A percentile compares a stretch with the other conserved stretches of the same genome.
Evolutionary conservation across 2,329 filamentous ascomycete genomes (phyloP).

Genomic region (Paecilomyces dactylethromorphus): DNA sequence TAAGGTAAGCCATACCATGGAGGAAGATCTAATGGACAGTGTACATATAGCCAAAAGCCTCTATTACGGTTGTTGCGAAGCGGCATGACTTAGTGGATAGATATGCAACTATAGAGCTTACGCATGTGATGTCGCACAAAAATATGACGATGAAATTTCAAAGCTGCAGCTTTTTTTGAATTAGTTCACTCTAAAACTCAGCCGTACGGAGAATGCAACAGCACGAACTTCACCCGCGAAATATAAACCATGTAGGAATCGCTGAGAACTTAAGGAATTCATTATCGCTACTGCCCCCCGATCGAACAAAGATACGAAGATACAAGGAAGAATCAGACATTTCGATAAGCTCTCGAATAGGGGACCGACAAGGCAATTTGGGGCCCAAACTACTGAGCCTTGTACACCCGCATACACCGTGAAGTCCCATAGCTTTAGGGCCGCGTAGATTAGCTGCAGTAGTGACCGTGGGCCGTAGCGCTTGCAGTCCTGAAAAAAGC

Average conservation of each 20-base stretch:
- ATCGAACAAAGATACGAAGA: background rate
- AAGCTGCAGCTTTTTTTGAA: background rate
- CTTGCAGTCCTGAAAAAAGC: no score
- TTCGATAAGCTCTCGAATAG: background rate
- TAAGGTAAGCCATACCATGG: background rate
- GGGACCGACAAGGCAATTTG: background rate
- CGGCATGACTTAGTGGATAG: background rate
- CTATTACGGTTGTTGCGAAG: background rate
- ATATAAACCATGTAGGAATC: background rate
- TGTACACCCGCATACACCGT: no score
- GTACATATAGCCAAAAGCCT: background rate
- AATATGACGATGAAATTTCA: background rate
- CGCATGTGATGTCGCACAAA: background rate
- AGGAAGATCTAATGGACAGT: background rate
- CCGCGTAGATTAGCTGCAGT: no score
- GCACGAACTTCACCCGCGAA: background rate
- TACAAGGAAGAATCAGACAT: background rate
- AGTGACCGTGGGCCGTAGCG: no score
- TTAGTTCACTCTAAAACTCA: background rate
- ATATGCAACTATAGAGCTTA: background rate
- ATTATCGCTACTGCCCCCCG: background rate
- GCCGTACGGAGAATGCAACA: background rate
- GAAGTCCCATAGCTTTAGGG: no score
- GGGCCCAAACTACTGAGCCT: background rate
- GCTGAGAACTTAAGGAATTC: background rate